These are phyloP conservation scores for Cicer cuneatum DNA, from an alignment of 306 rosid genomes.

Conservation along the genomic window DNA sequence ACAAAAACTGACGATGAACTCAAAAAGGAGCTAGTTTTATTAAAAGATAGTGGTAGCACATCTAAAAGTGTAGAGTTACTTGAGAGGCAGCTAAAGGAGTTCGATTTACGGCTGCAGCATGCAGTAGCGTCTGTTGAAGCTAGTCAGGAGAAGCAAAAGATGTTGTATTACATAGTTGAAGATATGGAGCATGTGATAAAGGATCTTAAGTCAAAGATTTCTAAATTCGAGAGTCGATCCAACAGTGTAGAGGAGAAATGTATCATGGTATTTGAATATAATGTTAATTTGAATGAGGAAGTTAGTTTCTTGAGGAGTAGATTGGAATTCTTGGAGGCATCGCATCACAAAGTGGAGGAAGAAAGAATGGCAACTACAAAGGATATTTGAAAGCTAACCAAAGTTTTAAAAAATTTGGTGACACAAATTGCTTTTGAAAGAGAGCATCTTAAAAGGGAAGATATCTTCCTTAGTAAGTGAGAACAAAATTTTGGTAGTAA, in stretches of 20 bases:
- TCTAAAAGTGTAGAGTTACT: slow-evolving; percentile 58
- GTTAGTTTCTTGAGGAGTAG: slow-evolving; percentile 65
- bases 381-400: slow-evolving; percentile 62
- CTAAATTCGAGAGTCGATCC: slow-evolving; percentile 71
- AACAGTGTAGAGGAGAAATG: slow-evolving; percentile 78
- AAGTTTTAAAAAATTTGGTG: slow-evolving; percentile 65
- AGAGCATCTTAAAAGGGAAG: too few relatives aligned
- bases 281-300: slow-evolving; percentile 71
- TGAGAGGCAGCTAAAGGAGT: slow-evolving; percentile 65
- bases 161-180: slow-evolving; percentile 64
- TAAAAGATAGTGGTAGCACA: slow-evolving; percentile 46
- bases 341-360: slow-evolving; percentile 72
- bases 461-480: too few relatives aligned
- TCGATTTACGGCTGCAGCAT: slow-evolving; percentile 62
- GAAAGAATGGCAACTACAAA: slow-evolving; percentile 69
- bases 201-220: slow-evolving; percentile 73
- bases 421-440: too few relatives aligned
- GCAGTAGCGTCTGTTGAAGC: slow-evolving; percentile 90
- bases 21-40: slow-evolving; percentile 50
- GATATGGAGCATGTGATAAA: slow-evolving; percentile 83
- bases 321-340: slow-evolving; percentile 67
- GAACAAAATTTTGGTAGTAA: too few relatives aligned
- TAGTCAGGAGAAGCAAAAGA: slow-evolving; percentile 75
- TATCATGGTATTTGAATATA: slow-evolving; percentile 70
- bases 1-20: slow-evolving; percentile 52